phyloP scores from a whole-genome alignment of 208 protist species.

The Leishmania arabica region DNA sequence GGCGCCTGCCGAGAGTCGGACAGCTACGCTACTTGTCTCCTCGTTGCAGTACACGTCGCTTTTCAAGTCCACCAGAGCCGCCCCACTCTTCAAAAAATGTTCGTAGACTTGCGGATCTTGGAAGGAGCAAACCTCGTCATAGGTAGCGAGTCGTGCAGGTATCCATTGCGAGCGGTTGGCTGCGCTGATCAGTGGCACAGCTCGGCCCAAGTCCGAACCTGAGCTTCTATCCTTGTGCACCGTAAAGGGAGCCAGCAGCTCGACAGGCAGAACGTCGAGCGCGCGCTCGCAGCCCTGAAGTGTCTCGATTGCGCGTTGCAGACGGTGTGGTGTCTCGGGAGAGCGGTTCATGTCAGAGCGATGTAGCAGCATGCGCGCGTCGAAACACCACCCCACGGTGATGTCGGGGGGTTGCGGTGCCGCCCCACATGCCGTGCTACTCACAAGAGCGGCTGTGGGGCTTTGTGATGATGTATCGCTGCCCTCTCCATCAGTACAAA shows the following conservation, averaged over 20 bases:
- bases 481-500: not conserved
- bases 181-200: not conserved
- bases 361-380: constrained; percentile 67
- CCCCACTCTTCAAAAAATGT: constrained; percentile 54
- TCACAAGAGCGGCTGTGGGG: not conserved
- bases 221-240: constrained; percentile 13
- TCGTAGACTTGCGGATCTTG: constrained; percentile 51
- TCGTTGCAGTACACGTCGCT: constrained; percentile 85
- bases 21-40: constrained; percentile 56
- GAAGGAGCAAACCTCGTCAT: constrained; percentile 63
- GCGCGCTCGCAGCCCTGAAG: constrained; percentile 45
- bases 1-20: constrained; percentile 55
- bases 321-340: constrained; percentile 70
- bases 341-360: constrained; percentile 48
- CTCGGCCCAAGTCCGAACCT: not conserved
- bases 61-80: constrained; percentile 43
- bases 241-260: constrained; percentile 25
- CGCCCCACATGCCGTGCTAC: not conserved
- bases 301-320: constrained; percentile 60
- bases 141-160: constrained; percentile 56
- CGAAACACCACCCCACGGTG: constrained; percentile 71
- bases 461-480: not conserved
- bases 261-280: constrained; percentile 55
- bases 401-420: constrained; percentile 38
- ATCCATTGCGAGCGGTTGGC: constrained; percentile 42